A percentile compares a stretch with the other conserved stretches of the same genome.
Conservation (phyloP, 208 protist genomes). For the Trypanosoma grayi region DNA sequence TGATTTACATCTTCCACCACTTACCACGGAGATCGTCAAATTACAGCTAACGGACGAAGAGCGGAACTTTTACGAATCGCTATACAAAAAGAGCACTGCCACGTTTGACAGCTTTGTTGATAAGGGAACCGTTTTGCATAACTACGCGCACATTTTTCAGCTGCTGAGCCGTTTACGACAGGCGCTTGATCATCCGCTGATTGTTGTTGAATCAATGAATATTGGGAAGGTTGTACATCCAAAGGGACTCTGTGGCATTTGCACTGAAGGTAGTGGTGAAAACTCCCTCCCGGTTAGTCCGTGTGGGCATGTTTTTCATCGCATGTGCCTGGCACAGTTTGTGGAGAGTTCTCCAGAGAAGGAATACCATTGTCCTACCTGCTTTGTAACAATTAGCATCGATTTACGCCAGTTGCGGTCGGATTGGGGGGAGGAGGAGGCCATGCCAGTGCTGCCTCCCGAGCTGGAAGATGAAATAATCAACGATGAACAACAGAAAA, state of each 20-base stretch:
- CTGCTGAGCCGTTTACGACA: constrained; percentile 91
- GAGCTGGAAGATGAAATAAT: constrained; percentile 31
- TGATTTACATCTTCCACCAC: constrained; percentile 77
- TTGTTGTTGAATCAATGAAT: constrained; percentile 79
- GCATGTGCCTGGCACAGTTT: constrained; percentile 81
- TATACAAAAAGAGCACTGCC: constrained; percentile 90
- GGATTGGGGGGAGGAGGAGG: constrained; percentile 62
- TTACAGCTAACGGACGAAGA: constrained; percentile 76
- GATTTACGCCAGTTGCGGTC: constrained; percentile 72
- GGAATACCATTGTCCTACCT: constrained; percentile 80
- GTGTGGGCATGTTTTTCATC: constrained; percentile 85
- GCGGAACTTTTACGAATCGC: constrained; percentile 90
- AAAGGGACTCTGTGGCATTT: constrained; percentile 85
- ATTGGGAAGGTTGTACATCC: constrained; percentile 49
- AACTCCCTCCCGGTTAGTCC: constrained; percentile 58
- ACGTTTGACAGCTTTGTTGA: constrained; percentile 91
- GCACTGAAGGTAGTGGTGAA: constrained; percentile 65
- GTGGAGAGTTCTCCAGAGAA: constrained; percentile 77
- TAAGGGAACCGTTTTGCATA: constrained; percentile 91
- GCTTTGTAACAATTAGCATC: constrained; percentile 85
- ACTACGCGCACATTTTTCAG: constrained; percentile 95
- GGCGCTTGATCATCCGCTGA: constrained; percentile 87
- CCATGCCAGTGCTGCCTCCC: constrained; percentile 58
- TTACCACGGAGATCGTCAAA: constrained; percentile 51
- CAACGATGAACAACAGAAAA: background rate